Percentiles rank a stretch among this genome's conserved stretches.
phyloP scores from a whole-genome alignment of 106 monocot species.

The Apostasia shenzhenica region DNA sequence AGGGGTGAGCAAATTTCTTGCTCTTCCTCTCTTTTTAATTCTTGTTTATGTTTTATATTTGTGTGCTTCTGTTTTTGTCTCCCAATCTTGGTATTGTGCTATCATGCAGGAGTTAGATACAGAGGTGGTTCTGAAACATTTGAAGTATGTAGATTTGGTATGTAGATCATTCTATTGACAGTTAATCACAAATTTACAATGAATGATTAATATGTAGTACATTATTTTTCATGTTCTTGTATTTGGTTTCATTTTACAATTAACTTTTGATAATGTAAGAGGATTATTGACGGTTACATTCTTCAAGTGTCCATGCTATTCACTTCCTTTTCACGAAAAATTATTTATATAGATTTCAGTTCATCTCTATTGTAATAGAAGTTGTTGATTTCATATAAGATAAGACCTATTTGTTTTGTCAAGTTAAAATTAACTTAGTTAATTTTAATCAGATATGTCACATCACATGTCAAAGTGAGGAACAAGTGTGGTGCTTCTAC shows the following conservation, averaged over 20 bases:
- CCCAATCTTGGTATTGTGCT: neutral
- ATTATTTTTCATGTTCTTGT: neutral
- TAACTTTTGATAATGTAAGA: neutral
- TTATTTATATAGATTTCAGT: no score
- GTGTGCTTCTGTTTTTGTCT: neutral
- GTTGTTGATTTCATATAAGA: no score
- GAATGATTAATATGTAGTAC: no score
- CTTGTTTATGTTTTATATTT: neutral
- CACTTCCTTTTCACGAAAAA: neutral
- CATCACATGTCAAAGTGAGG: no score
- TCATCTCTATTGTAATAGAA: no score
- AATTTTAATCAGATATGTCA: no score
- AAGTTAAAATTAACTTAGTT: no score
- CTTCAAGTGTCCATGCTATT: neutral
- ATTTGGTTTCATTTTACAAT: neutral
- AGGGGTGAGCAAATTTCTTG: neutral
- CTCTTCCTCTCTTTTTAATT: neutral
- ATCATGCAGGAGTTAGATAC: slow-evolving; percentile 34
- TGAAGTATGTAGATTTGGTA: slow-evolving; percentile 42
- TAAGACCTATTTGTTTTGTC: no score
- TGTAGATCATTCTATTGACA: neutral
- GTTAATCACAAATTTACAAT: no score
- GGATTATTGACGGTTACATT: neutral
- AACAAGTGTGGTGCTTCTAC: no score
- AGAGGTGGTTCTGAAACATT: slow-evolving; percentile 32